Base-by-base conservation (phyloP, 2,329 filamentous ascomycete species). In the Colletotrichum musicola region DNA sequence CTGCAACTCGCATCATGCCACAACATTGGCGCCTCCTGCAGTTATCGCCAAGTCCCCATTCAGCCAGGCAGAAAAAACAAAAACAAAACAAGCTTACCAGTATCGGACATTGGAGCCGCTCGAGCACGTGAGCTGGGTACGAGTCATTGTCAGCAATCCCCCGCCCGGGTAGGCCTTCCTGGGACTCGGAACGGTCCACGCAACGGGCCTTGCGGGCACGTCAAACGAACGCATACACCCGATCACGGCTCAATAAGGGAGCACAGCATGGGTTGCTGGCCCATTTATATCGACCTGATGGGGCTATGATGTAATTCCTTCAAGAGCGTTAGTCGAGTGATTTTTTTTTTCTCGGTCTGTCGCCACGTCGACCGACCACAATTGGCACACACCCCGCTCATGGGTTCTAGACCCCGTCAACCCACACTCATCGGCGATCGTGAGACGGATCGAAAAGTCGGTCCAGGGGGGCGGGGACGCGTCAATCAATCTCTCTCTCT, bases 231-330 rank as follows among this genome's bases (percentile, higher is more conserved):
- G 58, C 53, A 61, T 53, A 27, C 14, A 18, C 51, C 44, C 16
- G 40, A 18, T 12, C 12, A 51, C 51, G 30, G 58, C 58, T 61
- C 51, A 53, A 42, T n/a, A 16, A 40, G 16, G 13, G 22, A n/a
- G 27, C 20, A 25, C 16, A 49, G 22, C 57, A 60, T 38, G 58
- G 58, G 20, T 18, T n/a, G 30, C 27, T 16, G 22, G 55, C 25
- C 58, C 46, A 61, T 42, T 40, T 20, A 61, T 53, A 14, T 35
- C 35, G 25, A 38, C n/a, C 20, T 38, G 18, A 55, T 9, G 50
- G 42, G 27, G 18, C 3, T 22, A 62, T 56, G 63, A 66, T 55
- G 63, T 62, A 47, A 66, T 62, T 10, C 42, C 9, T 25, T 35
- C 7, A 62, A 40, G 49, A 62, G 42, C 27, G 20, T 46, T 62